Base-by-base conservation (phyloP, 768 basidiomycete species). In the Kockovaella imperatae region DNA sequence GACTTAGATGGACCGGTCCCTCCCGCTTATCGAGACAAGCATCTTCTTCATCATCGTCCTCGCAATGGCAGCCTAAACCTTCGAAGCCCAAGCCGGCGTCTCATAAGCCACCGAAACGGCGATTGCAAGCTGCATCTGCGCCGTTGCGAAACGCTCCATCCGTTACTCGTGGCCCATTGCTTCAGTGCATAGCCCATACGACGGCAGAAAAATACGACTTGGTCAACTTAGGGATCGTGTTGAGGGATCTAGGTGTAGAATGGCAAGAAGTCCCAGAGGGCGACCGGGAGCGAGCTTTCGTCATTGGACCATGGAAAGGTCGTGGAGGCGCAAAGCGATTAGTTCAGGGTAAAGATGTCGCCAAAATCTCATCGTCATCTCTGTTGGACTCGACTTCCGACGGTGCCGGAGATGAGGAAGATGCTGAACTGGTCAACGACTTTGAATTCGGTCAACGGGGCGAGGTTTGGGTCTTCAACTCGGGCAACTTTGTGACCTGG, bases 401-500 rank as follows among this genome's bases (percentile, higher is more conserved):
- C 30, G 83, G 87, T 46, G 86, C 87, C 43, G 77, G 83, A 6
- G 78, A 78, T 0, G 64, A 73, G 18, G 66, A 74, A 20, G 79
- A 55, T 23, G 50, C 42, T 75, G 17, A 73, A 73, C 48, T 76
- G 80, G 47, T 56, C 20, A 52, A 62, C 41, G 39, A 39, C 15
- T 70, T 68, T 34, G 67, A 62, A 18, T 64, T 68, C 52, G 68
- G 68, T 2, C 62, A 71, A 18, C 42, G 58, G 42, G 89, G 88
- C 14, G 90, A 95, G 68, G 74, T 89, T 10, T 93, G 91, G 68
- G 77, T 95, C 11, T 95, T 95, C 67, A 77, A 78, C 17, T 88
- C 87, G 56, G 89, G 89, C 2, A 86, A 80, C 56, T 83, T 88
- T 49, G 90, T 95, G 5, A 87, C 82, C 58, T 95, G 89, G 89